These are phyloP conservation scores for Turnera subulata DNA, from an alignment of 345 rosid species.

Conservation along the genomic window DNA sequence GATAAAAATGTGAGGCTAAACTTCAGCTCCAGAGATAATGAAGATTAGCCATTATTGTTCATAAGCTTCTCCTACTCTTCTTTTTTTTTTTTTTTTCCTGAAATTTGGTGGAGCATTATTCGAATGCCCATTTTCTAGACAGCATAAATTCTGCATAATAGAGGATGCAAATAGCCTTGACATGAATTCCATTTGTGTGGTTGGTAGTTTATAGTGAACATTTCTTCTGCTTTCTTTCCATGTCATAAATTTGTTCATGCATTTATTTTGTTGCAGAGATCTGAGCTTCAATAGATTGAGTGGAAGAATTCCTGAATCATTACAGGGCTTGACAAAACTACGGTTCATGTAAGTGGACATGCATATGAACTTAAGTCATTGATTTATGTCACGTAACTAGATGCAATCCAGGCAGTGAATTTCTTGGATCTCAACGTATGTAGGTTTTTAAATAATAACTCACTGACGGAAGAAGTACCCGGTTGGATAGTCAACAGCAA, in stretches of 20 bases:
- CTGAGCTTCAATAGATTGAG: conserved; percentile 70
- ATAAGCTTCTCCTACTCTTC: no score
- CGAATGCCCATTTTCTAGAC: no score
- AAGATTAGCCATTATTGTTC: no score
- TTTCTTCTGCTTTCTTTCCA: not conserved
- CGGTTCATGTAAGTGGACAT: conserved; percentile 43
- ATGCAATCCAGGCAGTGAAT: no score
- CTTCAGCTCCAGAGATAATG: no score
- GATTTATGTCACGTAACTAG: no score
- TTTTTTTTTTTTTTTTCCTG: no score
- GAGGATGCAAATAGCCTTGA: no score
- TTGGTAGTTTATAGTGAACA: not conserved
- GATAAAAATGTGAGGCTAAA: no score
- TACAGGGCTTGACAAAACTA: conserved; percentile 8
- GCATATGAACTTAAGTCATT: not conserved
- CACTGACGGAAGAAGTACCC: conserved; percentile 62
- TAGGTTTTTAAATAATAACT: conserved; percentile 76
- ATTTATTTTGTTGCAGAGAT: conserved; percentile 45
- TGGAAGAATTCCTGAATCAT: conserved; percentile 40
- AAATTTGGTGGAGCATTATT: no score
- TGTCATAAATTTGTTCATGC: not conserved
- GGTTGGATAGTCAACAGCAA: conserved; percentile 35
- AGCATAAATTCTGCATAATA: no score
- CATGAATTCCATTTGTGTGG: not conserved
- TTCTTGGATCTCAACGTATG: not conserved